A percentile compares a stretch with the other conserved stretches of the same genome.
phyloP scores from a whole-genome alignment of 768 basidiomycete genomes.

The Tulasnella sp. region DNA sequence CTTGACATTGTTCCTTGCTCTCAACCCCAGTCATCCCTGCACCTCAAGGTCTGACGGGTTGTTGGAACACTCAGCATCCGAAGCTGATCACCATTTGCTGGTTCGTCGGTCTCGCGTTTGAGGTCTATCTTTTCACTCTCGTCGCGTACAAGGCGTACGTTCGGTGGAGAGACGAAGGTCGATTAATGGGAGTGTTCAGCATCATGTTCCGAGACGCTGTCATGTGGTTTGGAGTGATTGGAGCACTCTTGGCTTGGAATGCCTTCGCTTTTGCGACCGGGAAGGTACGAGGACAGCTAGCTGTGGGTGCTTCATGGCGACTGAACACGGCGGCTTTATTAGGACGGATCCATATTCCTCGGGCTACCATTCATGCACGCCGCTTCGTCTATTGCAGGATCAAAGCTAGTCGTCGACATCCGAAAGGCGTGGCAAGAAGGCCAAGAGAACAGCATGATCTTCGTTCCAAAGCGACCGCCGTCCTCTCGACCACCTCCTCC shows the following conservation, averaged over 20 bases:
- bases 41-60: constrained; percentile 20
- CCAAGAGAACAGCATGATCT: neutral
- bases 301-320: neutral
- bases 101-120: constrained; percentile 30
- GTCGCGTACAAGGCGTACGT: constrained; percentile 31
- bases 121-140: constrained; percentile 28
- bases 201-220: constrained; percentile 33
- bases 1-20: neutral
- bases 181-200: constrained; percentile 30
- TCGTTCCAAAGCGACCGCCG: neutral
- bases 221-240: constrained; percentile 27
- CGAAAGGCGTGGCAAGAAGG: constrained; percentile 18
- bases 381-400: constrained; percentile 23
- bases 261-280: constrained; percentile 20
- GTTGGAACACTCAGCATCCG: constrained; percentile 32
- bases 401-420: constrained; percentile 20
- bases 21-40: neutral
- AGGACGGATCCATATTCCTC: constrained; percentile 32
- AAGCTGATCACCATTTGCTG: neutral
- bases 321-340: neutral
- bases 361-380: constrained; percentile 32
- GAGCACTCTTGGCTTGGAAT: constrained; percentile 29
- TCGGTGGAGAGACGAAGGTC: constrained; percentile 2
- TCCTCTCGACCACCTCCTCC: neutral
- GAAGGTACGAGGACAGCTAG: neutral